Evolutionary conservation across 2,329 filamentous ascomycete species (phyloP).

Genomic region (Knoxdaviesia capensis): DNA sequence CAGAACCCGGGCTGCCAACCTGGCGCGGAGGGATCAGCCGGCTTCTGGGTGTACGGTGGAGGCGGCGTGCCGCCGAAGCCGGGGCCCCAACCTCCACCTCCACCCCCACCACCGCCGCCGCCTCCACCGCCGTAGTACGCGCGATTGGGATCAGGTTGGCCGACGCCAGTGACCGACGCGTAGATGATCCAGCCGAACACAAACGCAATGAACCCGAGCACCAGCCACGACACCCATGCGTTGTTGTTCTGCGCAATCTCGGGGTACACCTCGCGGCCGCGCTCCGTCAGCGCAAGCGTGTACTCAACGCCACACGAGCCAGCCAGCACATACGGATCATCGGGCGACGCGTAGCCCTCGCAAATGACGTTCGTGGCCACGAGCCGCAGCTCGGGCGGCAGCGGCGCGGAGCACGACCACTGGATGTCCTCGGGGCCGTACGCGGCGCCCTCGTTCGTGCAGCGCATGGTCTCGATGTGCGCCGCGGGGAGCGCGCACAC

Average conservation of each 20-base stretch:
- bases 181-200: slow-evolving; percentile 43
- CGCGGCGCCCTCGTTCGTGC: slow-evolving; percentile 63
- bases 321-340: slow-evolving; percentile 74
- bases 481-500: slow-evolving; percentile 45
- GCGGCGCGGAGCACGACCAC: slow-evolving; percentile 61
- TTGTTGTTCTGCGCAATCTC: slow-evolving; percentile 19
- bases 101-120: slow-evolving; percentile 16
- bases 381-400: slow-evolving; percentile 45
- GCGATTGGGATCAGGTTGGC: slow-evolving; percentile 9
- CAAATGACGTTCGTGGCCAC: slow-evolving; percentile 80
- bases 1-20: slow-evolving; percentile 59
- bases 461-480: slow-evolving; percentile 61
- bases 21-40: slow-evolving; percentile 12
- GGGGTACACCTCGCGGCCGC: slow-evolving; percentile 54
- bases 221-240: slow-evolving; percentile 24
- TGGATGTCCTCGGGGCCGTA: slow-evolving; percentile 69
- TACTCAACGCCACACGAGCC: slow-evolving; percentile 92
- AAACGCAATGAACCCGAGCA: slow-evolving; percentile 39
- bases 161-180: slow-evolving; percentile 20
- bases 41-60: slow-evolving; percentile 25
- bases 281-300: slow-evolving; percentile 53
- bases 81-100: slow-evolving; percentile 13
- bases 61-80: slow-evolving; percentile 26
- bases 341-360: slow-evolving; percentile 59
- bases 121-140: slow-evolving; percentile 9